phyloP scores from a whole-genome alignment of 768 basidiomycete species.

The Ramaria sp. region DNA sequence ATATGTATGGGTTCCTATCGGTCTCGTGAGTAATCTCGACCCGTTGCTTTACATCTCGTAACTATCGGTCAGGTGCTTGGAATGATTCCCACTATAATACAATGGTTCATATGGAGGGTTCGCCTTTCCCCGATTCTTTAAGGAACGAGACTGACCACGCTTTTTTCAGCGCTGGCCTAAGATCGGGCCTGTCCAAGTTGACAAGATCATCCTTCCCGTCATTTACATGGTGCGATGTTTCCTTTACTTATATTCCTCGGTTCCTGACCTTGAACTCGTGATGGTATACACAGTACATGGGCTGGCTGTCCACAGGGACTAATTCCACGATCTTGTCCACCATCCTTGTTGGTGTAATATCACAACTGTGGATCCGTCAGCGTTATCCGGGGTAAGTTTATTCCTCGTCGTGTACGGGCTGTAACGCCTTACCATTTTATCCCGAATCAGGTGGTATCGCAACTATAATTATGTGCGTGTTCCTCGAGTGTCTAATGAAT shows the following conservation, averaged over 20 bases:
- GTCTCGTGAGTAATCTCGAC: constrained; percentile 18
- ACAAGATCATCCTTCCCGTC: constrained; percentile 42
- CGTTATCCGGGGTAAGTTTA: constrained; percentile 33
- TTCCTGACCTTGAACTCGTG: neutral
- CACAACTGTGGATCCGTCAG: constrained; percentile 46
- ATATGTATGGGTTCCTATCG: constrained; percentile 46
- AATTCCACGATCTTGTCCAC: constrained; percentile 39
- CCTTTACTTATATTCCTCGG: constrained; percentile 23
- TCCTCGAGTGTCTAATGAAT: constrained; percentile 24
- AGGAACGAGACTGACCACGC: neutral
- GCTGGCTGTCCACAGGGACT: constrained; percentile 32
- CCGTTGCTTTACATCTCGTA: neutral
- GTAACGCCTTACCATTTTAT: neutral
- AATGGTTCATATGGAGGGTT: constrained; percentile 45
- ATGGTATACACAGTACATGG: constrained; percentile 1
- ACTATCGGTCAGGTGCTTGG: constrained; percentile 28
- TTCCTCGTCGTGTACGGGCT: neutral
- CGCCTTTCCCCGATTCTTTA: constrained; percentile 1
- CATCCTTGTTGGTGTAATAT: constrained; percentile 42
- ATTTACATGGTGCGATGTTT: constrained; percentile 33
- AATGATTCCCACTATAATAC: constrained; percentile 37
- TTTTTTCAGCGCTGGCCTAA: constrained; percentile 37
- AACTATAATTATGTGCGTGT: constrained; percentile 14
- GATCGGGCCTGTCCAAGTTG: constrained; percentile 40
- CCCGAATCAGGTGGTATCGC: constrained; percentile 40